A percentile compares a stretch with the other conserved stretches of the same genome.
These are phyloP conservation scores for Hapsidospora chrysogenum DNA, from an alignment of 495 filamentous ascomycete genomes.

Conservation along the genomic window DNA sequence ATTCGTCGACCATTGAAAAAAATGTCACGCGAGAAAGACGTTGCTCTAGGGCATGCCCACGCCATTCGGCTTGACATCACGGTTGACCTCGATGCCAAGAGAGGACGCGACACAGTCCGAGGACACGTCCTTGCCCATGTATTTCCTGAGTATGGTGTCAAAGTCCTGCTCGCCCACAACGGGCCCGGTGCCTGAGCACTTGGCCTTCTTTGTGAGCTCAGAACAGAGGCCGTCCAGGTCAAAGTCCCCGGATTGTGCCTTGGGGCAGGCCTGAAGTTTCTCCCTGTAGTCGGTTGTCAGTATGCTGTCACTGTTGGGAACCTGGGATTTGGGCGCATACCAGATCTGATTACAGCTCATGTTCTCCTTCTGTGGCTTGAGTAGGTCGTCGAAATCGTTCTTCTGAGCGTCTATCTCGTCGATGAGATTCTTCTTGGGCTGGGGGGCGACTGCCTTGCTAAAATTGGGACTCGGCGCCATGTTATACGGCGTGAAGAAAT, in stretches of 20 bases:
- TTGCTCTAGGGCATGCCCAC: neutral
- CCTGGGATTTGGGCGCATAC: constrained; percentile 33
- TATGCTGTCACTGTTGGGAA: constrained; percentile 1
- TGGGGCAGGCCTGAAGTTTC: constrained; percentile 72
- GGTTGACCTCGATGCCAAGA: neutral
- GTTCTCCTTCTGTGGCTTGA: constrained; percentile 28
- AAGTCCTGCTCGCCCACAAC: constrained; percentile 84
- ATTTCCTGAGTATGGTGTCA: constrained; percentile 54
- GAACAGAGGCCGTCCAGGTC: constrained; percentile 87
- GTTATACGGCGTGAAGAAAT: constrained; percentile 62
- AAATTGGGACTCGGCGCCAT: constrained; percentile 31
- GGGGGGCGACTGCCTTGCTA: constrained; percentile 21
- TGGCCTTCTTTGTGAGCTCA: constrained; percentile 89
- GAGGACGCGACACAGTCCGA: neutral
- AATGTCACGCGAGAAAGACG: too few species aligned
- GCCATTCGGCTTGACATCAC: neutral
- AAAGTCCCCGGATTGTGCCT: constrained; percentile 71
- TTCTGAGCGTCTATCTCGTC: constrained; percentile 57
- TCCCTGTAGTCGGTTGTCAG: constrained; percentile 44
- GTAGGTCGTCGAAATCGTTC: constrained; percentile 50
- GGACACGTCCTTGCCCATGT: constrained; percentile 15
- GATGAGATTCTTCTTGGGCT: constrained; percentile 36
- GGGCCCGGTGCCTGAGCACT: constrained; percentile 84
- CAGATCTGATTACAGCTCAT: constrained; percentile 86
- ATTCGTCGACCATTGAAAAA: too few species aligned